Percentiles rank a stretch among this genome's conserved stretches.
Conservation (phyloP, 2,329 filamentous ascomycete genomes). For the Sclerotinia subarctica region DNA sequence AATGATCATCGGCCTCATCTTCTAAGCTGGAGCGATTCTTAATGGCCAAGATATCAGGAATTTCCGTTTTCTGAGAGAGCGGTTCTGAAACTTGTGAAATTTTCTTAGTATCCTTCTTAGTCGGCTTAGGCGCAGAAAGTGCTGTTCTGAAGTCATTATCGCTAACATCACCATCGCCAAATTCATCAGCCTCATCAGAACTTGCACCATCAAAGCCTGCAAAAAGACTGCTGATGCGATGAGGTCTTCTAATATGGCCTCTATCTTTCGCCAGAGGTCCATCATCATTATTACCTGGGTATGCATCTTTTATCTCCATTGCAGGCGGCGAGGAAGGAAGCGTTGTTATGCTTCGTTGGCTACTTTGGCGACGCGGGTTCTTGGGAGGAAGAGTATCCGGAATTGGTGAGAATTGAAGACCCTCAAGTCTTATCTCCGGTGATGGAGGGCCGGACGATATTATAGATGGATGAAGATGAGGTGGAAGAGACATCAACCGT, state of each 20-base stretch:
- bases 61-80: conserved; percentile 34
- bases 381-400: conserved; percentile 55
- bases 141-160: conserved; percentile 67
- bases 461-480: conserved; percentile 74
- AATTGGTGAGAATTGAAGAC: conserved; percentile 48
- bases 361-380: conserved; percentile 55
- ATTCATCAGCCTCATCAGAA: conserved; percentile 64
- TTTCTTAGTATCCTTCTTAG: conserved; percentile 23
- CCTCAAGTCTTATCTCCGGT: conserved; percentile 42
- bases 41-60: conserved; percentile 27
- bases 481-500: conserved; percentile 69
- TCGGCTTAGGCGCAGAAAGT: conserved; percentile 59
- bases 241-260: conserved; percentile 60
- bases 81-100: conserved; percentile 30
- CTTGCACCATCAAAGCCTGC: conserved; percentile 75
- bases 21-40: not conserved
- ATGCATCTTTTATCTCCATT: conserved; percentile 57
- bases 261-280: conserved; percentile 60
- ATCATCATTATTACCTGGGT: conserved; percentile 78
- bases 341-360: conserved; percentile 43
- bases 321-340: conserved; percentile 49
- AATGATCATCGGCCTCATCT: conserved; percentile 26
- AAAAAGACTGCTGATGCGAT: conserved; percentile 80
- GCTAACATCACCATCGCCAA: conserved; percentile 57
- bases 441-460: conserved; percentile 62